Conservation (phyloP, 257 asterid genomes). For the Craterostigma plantagineum region DNA sequence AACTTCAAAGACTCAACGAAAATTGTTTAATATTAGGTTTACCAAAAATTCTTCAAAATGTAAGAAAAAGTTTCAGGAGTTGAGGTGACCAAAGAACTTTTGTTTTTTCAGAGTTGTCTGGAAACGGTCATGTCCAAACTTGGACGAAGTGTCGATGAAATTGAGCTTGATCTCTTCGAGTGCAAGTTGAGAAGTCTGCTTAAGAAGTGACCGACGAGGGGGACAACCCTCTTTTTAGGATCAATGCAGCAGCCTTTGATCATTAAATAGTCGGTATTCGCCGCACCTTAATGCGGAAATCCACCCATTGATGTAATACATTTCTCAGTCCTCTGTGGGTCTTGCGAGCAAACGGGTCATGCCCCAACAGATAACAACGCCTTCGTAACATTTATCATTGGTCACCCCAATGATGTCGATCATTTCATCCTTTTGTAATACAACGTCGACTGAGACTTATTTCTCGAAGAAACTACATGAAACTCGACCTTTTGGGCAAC, state of each 20-base stretch:
- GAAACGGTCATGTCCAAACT: slow-evolving; percentile 86
- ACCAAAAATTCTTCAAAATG: too few relatives aligned
- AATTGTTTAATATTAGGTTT: too few relatives aligned
- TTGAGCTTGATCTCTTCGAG: too few relatives aligned
- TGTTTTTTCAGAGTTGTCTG: slow-evolving; percentile 69
- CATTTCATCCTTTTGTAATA: slow-evolving; percentile 86
- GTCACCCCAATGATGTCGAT: slow-evolving; percentile 71
- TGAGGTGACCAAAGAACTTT: slow-evolving; percentile 41
- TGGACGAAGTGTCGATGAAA: slow-evolving; percentile 81
- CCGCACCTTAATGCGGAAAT: slow-evolving; percentile 73
- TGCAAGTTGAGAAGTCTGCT: too few relatives aligned
- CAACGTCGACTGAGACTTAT: too few relatives aligned
- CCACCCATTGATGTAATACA: too few relatives aligned
- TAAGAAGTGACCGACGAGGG: too few relatives aligned
- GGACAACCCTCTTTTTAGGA: slow-evolving; percentile 87
- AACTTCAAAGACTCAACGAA: too few relatives aligned
- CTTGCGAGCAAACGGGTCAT: slow-evolving; percentile 75
- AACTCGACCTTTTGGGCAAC: slow-evolving; percentile 52
- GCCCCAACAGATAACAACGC: slow-evolving; percentile 93
- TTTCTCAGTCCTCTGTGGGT: slow-evolving; percentile 97
- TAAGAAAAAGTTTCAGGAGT: slow-evolving; percentile 21
- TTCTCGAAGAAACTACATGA: slow-evolving; percentile 58
- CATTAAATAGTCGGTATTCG: slow-evolving; percentile 64
- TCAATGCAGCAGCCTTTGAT: slow-evolving; percentile 83
- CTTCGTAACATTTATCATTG: slow-evolving; percentile 72